phyloP scores from a whole-genome alignment of 1,284 basidiomycete genomes.

The Clitocybe nebularis region DNA sequence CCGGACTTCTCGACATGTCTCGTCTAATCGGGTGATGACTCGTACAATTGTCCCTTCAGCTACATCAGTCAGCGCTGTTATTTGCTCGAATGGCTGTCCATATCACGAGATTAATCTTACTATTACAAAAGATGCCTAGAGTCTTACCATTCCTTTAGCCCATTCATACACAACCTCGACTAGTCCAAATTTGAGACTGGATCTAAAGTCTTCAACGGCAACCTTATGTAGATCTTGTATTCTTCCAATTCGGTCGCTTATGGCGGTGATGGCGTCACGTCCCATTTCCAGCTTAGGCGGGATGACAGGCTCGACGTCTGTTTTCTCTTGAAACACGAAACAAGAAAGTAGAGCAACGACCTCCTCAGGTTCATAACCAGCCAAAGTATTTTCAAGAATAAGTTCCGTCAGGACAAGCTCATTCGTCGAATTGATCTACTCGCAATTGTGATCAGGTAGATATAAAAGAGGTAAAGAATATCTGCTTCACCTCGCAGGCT shows the following conservation, averaged over 20 bases:
- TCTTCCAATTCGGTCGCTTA: conserved; percentile 80
- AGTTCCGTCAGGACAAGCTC: conserved; percentile 96
- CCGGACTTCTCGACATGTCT: conserved; percentile 94
- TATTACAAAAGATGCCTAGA: neutral
- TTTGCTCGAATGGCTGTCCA: conserved; percentile 88
- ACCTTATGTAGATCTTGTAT: conserved; percentile 82
- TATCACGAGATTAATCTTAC: neutral
- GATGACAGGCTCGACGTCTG: conserved; percentile 80
- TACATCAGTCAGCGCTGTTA: conserved; percentile 90
- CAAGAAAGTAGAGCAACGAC: conserved; percentile 95
- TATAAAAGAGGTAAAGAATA: conserved; percentile 3
- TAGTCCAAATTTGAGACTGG: conserved; percentile 82
- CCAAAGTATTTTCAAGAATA: conserved; percentile 93
- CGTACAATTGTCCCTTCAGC: conserved; percentile 97
- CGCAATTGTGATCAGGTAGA: too few relatives aligned
- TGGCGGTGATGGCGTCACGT: conserved; percentile 71
- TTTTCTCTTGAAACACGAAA: conserved; percentile 98
- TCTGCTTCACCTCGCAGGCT: conserved; percentile 86
- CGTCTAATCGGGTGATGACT: conserved; percentile 93
- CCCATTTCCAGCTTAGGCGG: conserved; percentile 79
- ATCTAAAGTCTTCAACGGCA: conserved; percentile 70
- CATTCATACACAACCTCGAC: conserved; percentile 98
- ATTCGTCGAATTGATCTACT: conserved; percentile 93
- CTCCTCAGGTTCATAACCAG: conserved; percentile 89
- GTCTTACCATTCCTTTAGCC: conserved; percentile 91